Conservation (phyloP, 2,329 filamentous ascomycete genomes). For the Diaporthe sp. region DNA sequence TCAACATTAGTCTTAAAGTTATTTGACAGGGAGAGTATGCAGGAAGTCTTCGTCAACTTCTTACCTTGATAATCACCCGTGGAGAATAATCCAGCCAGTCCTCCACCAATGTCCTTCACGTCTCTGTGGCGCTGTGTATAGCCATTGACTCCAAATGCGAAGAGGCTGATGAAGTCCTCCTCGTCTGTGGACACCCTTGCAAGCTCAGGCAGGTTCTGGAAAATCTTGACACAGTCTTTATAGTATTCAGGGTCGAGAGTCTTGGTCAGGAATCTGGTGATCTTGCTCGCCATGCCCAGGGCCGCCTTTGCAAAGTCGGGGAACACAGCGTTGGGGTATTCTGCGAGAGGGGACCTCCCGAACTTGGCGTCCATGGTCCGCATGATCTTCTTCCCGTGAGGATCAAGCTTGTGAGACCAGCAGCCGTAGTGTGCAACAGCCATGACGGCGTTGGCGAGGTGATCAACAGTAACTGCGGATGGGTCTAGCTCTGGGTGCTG, state of each 20-base stretch:
- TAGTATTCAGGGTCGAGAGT: constrained; percentile 35
- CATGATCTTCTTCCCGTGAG: constrained; percentile 28
- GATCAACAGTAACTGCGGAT: constrained; percentile 40
- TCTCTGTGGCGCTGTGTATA: constrained; percentile 42
- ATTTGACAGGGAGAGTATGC: background rate
- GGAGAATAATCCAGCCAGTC: constrained; percentile 39
- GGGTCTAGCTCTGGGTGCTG: constrained; percentile 44
- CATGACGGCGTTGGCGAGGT: constrained; percentile 42
- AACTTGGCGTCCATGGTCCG: constrained; percentile 28
- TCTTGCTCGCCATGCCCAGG: constrained; percentile 33
- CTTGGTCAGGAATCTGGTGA: constrained; percentile 38
- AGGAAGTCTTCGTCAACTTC: background rate
- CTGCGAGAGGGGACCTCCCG: background rate
- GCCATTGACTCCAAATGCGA: constrained; percentile 41
- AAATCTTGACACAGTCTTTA: constrained; percentile 20
- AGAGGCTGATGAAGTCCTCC: constrained; percentile 41
- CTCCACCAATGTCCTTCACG: constrained; percentile 37
- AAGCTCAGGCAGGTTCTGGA: constrained; percentile 13
- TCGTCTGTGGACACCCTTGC: constrained; percentile 23
- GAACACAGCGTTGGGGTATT: background rate
- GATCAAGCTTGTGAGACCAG: constrained; percentile 38
- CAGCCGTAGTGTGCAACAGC: constrained; percentile 44
- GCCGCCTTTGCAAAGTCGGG: constrained; percentile 26
- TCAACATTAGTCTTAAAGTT: background rate
- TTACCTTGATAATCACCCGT: constrained; percentile 38